Evolutionary conservation across 2,329 filamentous ascomycete genomes (phyloP), one percentile per base, ranked within the genome.

Genomic region (Verticillium dahliae): DNA sequence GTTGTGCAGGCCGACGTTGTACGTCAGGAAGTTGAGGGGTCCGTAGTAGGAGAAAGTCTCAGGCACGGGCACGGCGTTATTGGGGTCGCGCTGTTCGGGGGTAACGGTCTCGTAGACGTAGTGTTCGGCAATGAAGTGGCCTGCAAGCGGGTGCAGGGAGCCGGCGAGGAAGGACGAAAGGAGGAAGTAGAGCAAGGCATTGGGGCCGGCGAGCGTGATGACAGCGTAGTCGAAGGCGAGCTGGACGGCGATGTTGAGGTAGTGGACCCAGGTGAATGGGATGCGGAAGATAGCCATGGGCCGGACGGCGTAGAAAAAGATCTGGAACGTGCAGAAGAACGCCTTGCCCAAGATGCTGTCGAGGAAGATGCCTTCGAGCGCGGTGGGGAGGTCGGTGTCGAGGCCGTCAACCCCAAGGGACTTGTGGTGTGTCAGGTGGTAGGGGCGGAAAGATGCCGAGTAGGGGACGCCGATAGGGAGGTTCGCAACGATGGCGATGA

Each of bases 281-380:
- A 98, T 84, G 69, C 87, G 85, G 83, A 97, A 97, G 69, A 99
- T 85, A 77, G 93, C 88, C 90, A 98, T 97, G 64, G 95, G 95
- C 15, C 95, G 91, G 58, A 99, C 77, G 70, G 95, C 95, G 80
- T 99, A 99, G 84, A 99, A 99, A 73, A 99, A 85, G 75, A 99
- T 97, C 78, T 99, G 95, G 80, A 97, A 99, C 68, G 95, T 99
- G 80, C 90, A 94, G 84, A 99, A 99, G 81, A 99, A 99, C 67
- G 95, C 89, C 79, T 99, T 99, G 74, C 95, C 95, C 18, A 94
- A 85, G 69, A 99, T 88, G 7, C 92, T 97, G 80, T 99, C 91
- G 70, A 99, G 88, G 74, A 99, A 90, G 72, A 96, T 78, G 65
- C 92, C 94, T 80, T 99, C 95, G 58, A 97, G 77, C 57, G 91